Base-by-base conservation (phyloP, 768 basidiomycete species). In the Trametes sanguinea region DNA sequence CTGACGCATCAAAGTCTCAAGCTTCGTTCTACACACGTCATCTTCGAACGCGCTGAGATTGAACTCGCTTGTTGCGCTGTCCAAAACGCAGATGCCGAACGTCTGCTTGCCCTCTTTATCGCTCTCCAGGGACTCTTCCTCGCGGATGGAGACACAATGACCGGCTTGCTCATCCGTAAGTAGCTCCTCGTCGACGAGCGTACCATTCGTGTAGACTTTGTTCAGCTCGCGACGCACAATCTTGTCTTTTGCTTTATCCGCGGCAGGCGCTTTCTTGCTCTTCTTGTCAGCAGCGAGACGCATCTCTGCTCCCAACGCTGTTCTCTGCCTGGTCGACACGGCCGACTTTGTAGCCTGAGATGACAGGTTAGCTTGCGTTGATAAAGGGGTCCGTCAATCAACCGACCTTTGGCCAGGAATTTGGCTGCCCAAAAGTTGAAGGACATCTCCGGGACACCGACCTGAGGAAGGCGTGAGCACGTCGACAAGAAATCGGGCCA, bases 241-340 rank as follows among this genome's bases (percentile, higher is more conserved):
- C 77, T 96, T 92, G 6, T 92, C 92, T 64, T 85, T 86, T 43
- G 77, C 78, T 65, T 83, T 86, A 50, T 86, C 86, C 0, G 69
- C 73, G 4, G 65, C 68, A n/a, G 32, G 56, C 5, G 47, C 51
- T 43, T 71, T 78, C 9, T 78, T 78, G 64, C 77, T 80, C 14
- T 75, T 76, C 67, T 90, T 90, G 61, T 84, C 85, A 7, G 86
- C 88, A 22, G 92, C 92, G 62, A 90, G 74, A 32, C 96, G 89
- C 92, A 98, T 96, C 74, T 98, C 96, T 22, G 93, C 94, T 27
- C 96, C 97, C 10, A 99, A 87, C 0, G 95, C 95, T 0, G 97
- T 99, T 99, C 77, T 99, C 97, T 0, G 89, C 86, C 74, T 99
- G 97, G 70, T 98, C 96, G 16, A 99, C 97, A 11, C 92, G 88